A percentile compares a stretch with the other conserved stretches of the same genome.
phyloP scores from a whole-genome alignment of 495 filamentous ascomycete genomes.

The Aspergillus carlsbadensis region DNA sequence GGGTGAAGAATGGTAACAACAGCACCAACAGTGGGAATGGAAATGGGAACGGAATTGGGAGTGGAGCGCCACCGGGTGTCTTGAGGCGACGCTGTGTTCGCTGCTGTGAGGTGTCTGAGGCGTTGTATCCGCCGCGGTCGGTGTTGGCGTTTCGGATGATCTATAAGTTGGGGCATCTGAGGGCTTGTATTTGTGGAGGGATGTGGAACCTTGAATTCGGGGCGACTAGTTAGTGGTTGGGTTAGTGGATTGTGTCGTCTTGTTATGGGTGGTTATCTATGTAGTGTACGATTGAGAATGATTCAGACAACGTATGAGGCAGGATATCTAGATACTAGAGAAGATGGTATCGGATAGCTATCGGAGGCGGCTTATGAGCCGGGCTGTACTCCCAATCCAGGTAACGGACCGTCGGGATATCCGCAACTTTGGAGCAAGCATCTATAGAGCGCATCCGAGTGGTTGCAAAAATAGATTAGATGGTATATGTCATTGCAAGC shows the following conservation, averaged over 20 bases:
- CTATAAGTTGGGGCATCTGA: constrained; percentile 38
- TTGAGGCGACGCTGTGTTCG: constrained; percentile 38
- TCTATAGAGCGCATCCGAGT: no score
- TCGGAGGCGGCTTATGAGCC: no score
- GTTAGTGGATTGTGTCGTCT: no score
- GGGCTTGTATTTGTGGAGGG: constrained; percentile 46
- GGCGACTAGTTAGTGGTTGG: neutral
- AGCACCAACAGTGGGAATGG: neutral
- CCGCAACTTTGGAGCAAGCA: no score
- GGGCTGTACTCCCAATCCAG: no score
- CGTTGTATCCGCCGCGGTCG: constrained; percentile 34
- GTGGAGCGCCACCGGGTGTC: neutral
- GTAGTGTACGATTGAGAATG: neutral
- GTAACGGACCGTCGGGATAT: no score
- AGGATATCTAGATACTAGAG: no score
- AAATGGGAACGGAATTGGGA: neutral
- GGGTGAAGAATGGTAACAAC: no score
- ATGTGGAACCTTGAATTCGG: constrained; percentile 42
- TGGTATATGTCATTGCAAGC: constrained; percentile 41
- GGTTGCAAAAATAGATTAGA: neutral
- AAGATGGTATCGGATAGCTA: no score
- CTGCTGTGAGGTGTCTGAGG: constrained; percentile 44
- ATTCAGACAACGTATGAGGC: no score
- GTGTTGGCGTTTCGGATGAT: constrained; percentile 41
- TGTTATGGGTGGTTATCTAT: neutral